Evolutionary conservation across 306 rosid species (phyloP).

Genomic region (Cucurbita pepo): DNA sequence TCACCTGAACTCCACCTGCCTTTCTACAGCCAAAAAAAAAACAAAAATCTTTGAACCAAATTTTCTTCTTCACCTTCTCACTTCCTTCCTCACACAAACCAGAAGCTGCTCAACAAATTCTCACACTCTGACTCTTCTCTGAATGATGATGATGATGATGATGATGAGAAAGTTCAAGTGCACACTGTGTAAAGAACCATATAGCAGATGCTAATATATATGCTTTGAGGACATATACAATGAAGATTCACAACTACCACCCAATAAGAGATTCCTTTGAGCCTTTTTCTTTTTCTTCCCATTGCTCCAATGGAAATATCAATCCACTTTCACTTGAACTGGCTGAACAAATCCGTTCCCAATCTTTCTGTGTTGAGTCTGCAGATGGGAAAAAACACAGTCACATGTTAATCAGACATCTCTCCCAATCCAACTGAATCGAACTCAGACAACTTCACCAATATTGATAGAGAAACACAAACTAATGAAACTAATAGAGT

Average conservation of each 20-base stretch:
- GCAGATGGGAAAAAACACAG: background rate
- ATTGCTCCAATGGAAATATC: background rate
- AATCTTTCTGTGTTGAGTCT: constrained; percentile 2
- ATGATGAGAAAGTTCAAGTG: background rate
- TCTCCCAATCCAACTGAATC: background rate
- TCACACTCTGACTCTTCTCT: background rate
- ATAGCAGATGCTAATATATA: constrained; percentile 3
- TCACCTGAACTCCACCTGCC: constrained; percentile 7
- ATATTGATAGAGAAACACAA: background rate
- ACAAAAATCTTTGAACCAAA: background rate
- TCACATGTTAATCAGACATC: background rate
- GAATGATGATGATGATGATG: constrained; percentile 1
- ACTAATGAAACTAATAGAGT: no score
- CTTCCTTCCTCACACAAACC: background rate
- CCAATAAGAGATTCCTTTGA: background rate
- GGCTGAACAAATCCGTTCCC: background rate
- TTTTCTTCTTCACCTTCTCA: background rate
- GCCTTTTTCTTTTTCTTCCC: background rate
- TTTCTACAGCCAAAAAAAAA: background rate
- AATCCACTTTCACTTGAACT: background rate
- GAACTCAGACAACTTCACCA: no score
- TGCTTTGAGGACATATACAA: constrained; percentile 4
- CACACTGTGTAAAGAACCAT: background rate
- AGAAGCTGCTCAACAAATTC: constrained; percentile 2
- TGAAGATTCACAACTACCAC: background rate